Conservation (phyloP, 2,329 filamentous ascomycete genomes). For the Sphaerulina populicola region DNA sequence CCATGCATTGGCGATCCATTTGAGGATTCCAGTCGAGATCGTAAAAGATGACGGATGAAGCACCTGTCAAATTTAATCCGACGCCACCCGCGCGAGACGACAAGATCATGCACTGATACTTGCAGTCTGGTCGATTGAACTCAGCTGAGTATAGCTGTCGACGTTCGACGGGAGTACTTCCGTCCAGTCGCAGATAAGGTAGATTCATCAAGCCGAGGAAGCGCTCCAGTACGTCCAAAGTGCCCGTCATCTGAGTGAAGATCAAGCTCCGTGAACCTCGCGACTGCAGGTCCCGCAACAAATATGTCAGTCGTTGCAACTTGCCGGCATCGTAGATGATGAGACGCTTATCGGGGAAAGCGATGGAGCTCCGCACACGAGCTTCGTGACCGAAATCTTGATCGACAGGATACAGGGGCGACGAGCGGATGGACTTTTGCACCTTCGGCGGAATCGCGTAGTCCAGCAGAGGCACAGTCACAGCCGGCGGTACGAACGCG, state of each 20-base stretch:
- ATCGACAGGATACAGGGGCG: conserved; percentile 36
- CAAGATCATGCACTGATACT: conserved; percentile 90
- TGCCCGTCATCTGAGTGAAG: conserved; percentile 99
- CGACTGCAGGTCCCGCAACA: conserved; percentile 77
- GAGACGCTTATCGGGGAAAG: conserved; percentile 93
- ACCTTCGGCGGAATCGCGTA: conserved; percentile 19
- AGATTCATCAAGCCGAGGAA: conserved; percentile 97
- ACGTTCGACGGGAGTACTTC: conserved; percentile 92
- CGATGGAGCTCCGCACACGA: conserved; percentile 84
- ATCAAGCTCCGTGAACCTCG: conserved; percentile 91
- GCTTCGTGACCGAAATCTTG: conserved; percentile 87
- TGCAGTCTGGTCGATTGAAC: conserved; percentile 80
- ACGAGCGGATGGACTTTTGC: conserved; percentile 25
- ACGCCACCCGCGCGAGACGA: conserved; percentile 90
- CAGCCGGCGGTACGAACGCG: conserved; percentile 83
- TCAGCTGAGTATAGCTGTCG: conserved; percentile 90
- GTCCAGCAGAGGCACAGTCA: conserved; percentile 52
- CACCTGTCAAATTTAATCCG: conserved; percentile 92
- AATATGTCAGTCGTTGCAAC: conserved; percentile 76
- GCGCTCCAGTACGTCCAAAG: conserved; percentile 91
- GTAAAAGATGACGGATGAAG: conserved; percentile 97
- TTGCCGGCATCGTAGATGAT: conserved; percentile 97
- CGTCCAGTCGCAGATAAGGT: conserved; percentile 91
- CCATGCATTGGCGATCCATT: conserved; percentile 99
- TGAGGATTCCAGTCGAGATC: conserved; percentile 99